Evolutionary conservation across 2,329 filamentous ascomycete genomes (phyloP).

Genomic region (Cladophialophora exuberans): DNA sequence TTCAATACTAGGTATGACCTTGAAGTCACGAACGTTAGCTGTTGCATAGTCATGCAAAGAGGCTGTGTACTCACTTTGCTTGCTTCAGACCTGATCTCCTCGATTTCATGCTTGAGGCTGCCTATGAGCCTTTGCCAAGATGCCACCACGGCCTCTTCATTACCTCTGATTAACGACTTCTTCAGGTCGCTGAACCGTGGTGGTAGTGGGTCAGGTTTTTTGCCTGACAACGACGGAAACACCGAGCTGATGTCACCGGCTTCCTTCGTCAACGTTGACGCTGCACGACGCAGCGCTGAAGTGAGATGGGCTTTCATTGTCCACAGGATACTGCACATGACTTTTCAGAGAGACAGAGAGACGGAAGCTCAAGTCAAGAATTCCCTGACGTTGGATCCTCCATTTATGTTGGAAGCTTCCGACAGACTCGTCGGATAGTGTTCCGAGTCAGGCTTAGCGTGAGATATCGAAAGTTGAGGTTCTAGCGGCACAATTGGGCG

Average conservation of each 20-base stretch:
- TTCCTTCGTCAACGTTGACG: constrained; percentile 45
- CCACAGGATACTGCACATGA: background rate
- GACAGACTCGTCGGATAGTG: constrained; percentile 7
- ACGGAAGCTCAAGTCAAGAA: background rate
- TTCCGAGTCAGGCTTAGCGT: constrained; percentile 9
- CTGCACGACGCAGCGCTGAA: constrained; percentile 22
- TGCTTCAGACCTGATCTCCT: constrained; percentile 45
- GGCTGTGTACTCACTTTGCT: constrained; percentile 40
- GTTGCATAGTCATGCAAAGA: background rate
- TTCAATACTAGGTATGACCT: constrained; percentile 49
- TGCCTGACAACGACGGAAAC: constrained; percentile 52
- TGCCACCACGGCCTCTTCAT: constrained; percentile 43
- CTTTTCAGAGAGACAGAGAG: background rate
- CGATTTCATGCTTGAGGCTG: constrained; percentile 45
- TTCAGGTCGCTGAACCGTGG: constrained; percentile 48
- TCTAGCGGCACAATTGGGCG: no score
- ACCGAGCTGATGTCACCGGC: constrained; percentile 53
- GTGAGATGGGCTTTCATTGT: constrained; percentile 18
- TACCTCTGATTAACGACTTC: constrained; percentile 41
- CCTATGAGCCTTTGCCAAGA: constrained; percentile 49
- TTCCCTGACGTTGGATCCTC: background rate
- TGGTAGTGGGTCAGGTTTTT: constrained; percentile 46
- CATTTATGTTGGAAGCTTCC: constrained; percentile 19
- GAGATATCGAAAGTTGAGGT: background rate
- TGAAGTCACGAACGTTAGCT: background rate